These are phyloP conservation scores for Baudoinia panamericana DNA, from an alignment of 495 filamentous ascomycete genomes.

Conservation along the genomic window DNA sequence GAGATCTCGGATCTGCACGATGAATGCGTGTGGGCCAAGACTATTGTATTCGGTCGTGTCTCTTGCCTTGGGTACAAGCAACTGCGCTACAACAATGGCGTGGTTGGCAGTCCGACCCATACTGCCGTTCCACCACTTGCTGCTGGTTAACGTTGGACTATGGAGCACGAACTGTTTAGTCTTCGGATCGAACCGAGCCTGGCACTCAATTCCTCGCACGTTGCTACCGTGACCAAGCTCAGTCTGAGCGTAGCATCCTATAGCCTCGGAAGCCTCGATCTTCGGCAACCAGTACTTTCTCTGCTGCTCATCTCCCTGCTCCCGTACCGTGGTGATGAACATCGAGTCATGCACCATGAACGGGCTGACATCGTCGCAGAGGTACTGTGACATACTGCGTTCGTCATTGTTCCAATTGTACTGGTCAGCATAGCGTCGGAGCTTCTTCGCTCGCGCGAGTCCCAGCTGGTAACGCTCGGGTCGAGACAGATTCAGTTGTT, in stretches of 20 bases:
- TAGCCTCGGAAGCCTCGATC: conserved; percentile 33
- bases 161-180: conserved; percentile 36
- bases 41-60: conserved; percentile 23
- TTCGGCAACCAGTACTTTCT: conserved; percentile 34
- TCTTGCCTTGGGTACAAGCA: conserved; percentile 29
- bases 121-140: conserved; percentile 41
- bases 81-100: conserved; percentile 36
- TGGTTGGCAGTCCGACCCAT: conserved; percentile 36
- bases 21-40: conserved; percentile 37
- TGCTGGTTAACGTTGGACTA: conserved; percentile 36
- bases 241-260: conserved; percentile 35
- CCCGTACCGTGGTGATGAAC: conserved; percentile 32
- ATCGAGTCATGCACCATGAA: conserved; percentile 31
- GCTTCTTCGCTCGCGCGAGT: conserved; percentile 35
- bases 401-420: conserved; percentile 34
- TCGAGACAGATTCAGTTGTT: conserved; percentile 35
- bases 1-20: conserved; percentile 37
- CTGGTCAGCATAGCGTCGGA: conserved; percentile 31
- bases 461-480: conserved; percentile 36
- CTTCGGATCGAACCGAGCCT: conserved; percentile 33
- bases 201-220: conserved; percentile 35
- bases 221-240: conserved; percentile 40
- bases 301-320: conserved; percentile 36
- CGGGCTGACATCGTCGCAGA: conserved; percentile 36
- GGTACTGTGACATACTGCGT: conserved; percentile 35